A percentile compares a stretch with the other conserved stretches of the same genome.
Evolutionary conservation across 345 rosid genomes (phyloP).

Genomic region (Euclidium syriacum): DNA sequence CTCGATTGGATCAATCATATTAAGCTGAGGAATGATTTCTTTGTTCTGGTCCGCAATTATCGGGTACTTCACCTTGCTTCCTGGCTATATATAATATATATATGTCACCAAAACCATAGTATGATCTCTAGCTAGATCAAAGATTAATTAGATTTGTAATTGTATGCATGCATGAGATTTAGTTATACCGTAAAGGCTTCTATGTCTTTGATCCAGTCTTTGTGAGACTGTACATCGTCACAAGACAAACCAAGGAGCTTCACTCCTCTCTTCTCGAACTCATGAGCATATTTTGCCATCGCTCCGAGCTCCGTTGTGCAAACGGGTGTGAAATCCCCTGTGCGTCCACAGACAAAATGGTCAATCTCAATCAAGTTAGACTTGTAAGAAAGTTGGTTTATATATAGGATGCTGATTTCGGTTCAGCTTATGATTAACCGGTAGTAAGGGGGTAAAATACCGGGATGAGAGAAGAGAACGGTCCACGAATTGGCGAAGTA

Average conservation of each 20-base stretch:
- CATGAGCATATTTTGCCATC: constrained; percentile 48
- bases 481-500: constrained; percentile 50
- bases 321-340: constrained; percentile 83
- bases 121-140: neutral
- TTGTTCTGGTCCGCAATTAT: constrained; percentile 66
- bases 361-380: too few relatives aligned
- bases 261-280: constrained; percentile 55
- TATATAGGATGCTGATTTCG: neutral
- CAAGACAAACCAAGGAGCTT: constrained; percentile 81
- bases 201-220: constrained; percentile 67
- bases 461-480: constrained; percentile 79
- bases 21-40: constrained; percentile 52
- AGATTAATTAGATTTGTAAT: neutral
- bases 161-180: neutral
- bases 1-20: constrained; percentile 77
- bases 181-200: constrained; percentile 52
- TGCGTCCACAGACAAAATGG: too few relatives aligned
- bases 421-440: neutral
- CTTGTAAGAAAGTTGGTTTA: too few relatives aligned
- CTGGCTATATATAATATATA: constrained; percentile 31
- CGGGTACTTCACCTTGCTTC: constrained; percentile 62
- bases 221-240: constrained; percentile 57
- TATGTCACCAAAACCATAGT: neutral
- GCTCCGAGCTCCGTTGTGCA: constrained; percentile 76
- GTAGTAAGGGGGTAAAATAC: constrained; percentile 12